Evolutionary conservation across 495 filamentous ascomycete genomes (phyloP).

Genomic region (Cercophora scortea): DNA sequence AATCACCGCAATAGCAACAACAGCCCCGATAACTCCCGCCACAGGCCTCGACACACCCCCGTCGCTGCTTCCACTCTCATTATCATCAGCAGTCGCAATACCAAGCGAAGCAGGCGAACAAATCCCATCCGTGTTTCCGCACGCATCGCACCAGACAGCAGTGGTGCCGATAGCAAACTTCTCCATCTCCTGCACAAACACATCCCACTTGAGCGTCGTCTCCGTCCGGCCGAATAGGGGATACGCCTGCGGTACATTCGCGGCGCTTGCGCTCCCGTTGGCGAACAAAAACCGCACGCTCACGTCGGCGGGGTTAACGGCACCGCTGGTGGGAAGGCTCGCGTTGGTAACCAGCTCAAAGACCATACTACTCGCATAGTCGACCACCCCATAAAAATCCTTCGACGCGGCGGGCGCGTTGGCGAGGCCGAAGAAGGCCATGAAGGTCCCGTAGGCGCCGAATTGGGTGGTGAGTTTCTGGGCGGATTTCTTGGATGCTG

Average conservation of each 20-base stretch:
- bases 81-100: background rate
- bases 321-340: constrained; percentile 26
- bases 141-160: constrained; percentile 61
- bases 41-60: constrained; percentile 36
- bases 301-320: constrained; percentile 43
- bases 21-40: constrained; percentile 44
- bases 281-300: constrained; percentile 69
- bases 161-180: constrained; percentile 52
- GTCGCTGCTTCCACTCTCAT: background rate
- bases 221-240: constrained; percentile 58
- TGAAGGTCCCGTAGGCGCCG: constrained; percentile 62
- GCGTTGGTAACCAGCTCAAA: constrained; percentile 69
- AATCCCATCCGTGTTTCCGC: constrained; percentile 52
- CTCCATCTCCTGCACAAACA: constrained; percentile 53
- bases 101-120: constrained; percentile 41
- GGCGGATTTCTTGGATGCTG: constrained; percentile 6
- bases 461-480: constrained; percentile 58
- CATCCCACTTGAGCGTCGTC: constrained; percentile 48
- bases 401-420: constrained; percentile 44
- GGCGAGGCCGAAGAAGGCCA: constrained; percentile 67
- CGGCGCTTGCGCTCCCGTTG: constrained; percentile 58
- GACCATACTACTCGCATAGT: constrained; percentile 58
- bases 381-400: constrained; percentile 63
- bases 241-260: constrained; percentile 41
- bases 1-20: constrained; percentile 40